These are phyloP conservation scores for Zygosaccharomyces siamensis DNA, from an alignment of 805 yeast species.

Conservation along the genomic window DNA sequence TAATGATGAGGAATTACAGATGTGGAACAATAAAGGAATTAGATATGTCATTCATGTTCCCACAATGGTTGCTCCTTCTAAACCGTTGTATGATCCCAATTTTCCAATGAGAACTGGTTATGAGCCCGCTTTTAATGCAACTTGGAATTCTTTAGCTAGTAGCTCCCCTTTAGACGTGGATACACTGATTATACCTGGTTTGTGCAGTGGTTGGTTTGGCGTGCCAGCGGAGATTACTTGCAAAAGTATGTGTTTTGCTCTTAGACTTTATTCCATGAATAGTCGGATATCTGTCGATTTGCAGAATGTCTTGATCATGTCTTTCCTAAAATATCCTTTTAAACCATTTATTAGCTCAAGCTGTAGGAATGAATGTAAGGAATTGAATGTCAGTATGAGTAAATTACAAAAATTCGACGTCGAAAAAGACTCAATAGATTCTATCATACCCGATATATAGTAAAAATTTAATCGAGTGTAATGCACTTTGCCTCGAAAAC, in stretches of 20 bases:
- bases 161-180: conserved; percentile 21
- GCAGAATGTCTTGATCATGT: conserved; percentile 27
- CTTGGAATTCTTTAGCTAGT: conserved; percentile 25
- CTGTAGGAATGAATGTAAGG: conserved; percentile 23
- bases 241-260: conserved; percentile 31
- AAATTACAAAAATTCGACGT: conserved; percentile 18
- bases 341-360: conserved; percentile 18
- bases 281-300: conserved; percentile 20
- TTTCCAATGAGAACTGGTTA: conserved; percentile 23
- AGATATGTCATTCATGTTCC: conserved; percentile 32
- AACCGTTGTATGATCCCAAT: conserved; percentile 14
- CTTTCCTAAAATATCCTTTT: conserved; percentile 23
- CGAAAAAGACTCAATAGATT: conserved; percentile 16
- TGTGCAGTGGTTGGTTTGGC: conserved; percentile 34
- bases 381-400: conserved; percentile 17
- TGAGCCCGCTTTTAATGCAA: conserved; percentile 29
- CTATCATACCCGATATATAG: conserved; percentile 17
- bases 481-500: neutral
- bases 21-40: conserved; percentile 11
- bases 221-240: conserved; percentile 27
- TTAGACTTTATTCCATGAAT: conserved; percentile 20
- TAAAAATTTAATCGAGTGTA: neutral
- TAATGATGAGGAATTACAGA: neutral
- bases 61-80: conserved; percentile 30
- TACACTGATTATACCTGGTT: conserved; percentile 29